Evolutionary conservation across 2,329 filamentous ascomycete genomes (phyloP).

Genomic region (Claviceps capensis): DNA sequence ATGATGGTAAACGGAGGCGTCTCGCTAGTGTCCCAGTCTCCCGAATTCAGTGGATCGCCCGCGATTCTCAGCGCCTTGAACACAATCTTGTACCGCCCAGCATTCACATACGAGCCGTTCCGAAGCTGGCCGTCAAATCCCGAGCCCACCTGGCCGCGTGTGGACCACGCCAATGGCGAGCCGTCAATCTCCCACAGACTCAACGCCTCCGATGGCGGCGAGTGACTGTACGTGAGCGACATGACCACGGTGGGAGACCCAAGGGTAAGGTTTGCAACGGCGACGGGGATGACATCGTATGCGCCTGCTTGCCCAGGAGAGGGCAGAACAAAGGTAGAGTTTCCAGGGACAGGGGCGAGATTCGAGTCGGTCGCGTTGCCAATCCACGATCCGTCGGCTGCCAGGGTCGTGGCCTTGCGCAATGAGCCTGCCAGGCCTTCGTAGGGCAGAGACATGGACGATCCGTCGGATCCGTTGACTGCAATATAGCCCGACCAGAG

Average conservation of each 20-base stretch:
- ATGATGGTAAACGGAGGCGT: background rate
- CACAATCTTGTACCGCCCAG: constrained; percentile 28
- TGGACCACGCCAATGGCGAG: background rate
- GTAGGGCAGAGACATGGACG: constrained; percentile 23
- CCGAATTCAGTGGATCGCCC: constrained; percentile 21
- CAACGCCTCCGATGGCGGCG: background rate
- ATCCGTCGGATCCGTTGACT: constrained; percentile 22
- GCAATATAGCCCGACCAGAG: constrained; percentile 30
- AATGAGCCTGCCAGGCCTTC: constrained; percentile 19
- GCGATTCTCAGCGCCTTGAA: constrained; percentile 30
- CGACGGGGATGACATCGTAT: background rate
- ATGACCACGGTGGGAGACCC: background rate
- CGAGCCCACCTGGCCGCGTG: background rate
- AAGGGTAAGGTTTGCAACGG: background rate
- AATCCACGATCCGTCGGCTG: background rate
- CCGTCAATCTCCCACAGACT: background rate
- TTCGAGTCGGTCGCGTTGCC: background rate
- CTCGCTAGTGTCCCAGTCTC: constrained; percentile 24
- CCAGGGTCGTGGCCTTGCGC: background rate
- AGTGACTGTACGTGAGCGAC: background rate
- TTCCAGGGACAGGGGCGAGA: background rate
- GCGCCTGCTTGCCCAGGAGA: background rate
- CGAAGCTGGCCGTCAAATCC: constrained; percentile 27
- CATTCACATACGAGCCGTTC: constrained; percentile 25
- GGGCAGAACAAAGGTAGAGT: background rate